Evolutionary conservation across 257 asterid genomes (phyloP).

Genomic region (Scutellaria galericulata): DNA sequence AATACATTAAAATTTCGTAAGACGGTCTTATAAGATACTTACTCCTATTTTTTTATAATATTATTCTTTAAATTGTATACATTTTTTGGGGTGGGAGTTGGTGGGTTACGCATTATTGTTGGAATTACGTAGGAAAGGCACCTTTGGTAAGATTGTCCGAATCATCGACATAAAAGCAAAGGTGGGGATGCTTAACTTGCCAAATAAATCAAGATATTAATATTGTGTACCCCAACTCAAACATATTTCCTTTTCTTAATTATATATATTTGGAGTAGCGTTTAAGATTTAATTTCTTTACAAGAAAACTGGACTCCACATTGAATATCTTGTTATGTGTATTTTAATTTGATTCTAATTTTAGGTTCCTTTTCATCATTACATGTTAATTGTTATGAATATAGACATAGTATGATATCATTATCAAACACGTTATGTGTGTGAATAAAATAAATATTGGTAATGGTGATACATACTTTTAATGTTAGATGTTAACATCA

Average conservation of each 20-base stretch:
- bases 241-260: background rate
- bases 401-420: no score
- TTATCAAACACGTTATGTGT: no score
- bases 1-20: no score
- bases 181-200: constrained; percentile 42
- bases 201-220: background rate
- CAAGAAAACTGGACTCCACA: background rate
- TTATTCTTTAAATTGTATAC: no score
- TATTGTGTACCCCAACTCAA: background rate
- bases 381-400: no score
- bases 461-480: background rate
- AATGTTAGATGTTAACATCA: background rate
- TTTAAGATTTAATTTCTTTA: constrained; percentile 4
- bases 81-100: no score
- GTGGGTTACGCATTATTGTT: background rate
- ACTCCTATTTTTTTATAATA: no score
- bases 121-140: constrained; percentile 1
- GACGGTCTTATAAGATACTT: no score
- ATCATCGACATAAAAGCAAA: constrained; percentile 33
- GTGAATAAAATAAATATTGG: no score
- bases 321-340: background rate
- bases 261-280: background rate
- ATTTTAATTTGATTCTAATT: no score
- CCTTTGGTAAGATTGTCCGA: constrained; percentile 30
- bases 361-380: no score